Percentiles rank a stretch among this genome's conserved stretches.
These are phyloP conservation scores for Ophiobolus disseminans DNA, from an alignment of 2,329 filamentous ascomycete species.

Conservation along the genomic window DNA sequence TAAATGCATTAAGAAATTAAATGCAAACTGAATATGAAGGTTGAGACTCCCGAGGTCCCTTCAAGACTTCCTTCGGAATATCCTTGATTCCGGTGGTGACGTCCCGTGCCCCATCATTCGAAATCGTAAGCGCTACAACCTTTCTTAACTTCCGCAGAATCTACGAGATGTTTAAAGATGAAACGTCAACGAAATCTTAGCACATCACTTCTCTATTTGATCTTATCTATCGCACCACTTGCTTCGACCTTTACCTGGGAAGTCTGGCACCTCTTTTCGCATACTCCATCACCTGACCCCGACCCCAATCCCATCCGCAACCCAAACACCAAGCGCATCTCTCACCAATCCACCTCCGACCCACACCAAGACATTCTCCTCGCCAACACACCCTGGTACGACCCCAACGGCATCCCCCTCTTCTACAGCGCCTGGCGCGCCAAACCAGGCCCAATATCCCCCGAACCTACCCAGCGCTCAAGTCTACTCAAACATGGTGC, in stretches of 20 bases:
- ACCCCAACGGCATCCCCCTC: conserved; percentile 2
- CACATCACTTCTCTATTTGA: not conserved
- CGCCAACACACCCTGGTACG: conserved; percentile 1
- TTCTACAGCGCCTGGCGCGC: conserved; percentile 8
- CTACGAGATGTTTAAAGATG: no score
- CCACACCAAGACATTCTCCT: not conserved
- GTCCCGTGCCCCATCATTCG: no score
- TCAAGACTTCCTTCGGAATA: no score
- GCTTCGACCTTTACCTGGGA: conserved; percentile 1
- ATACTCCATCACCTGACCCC: no score
- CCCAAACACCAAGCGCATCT: not conserved
- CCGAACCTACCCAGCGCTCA: conserved; percentile 1
- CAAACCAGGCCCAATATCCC: not conserved
- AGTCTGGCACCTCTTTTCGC: not conserved
- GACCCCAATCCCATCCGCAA: not conserved
- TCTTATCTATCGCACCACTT: not conserved
- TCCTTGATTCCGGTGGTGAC: no score
- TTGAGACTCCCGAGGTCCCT: no score
- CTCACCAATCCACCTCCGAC: conserved; percentile 4
- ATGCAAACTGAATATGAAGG: no score
- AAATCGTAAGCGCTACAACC: no score
- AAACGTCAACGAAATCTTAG: no score
- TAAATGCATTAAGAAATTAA: no score
- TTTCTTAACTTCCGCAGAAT: no score
- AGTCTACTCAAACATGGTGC: not conserved